Evolutionary conservation across 306 rosid genomes (phyloP), one percentile per base, ranked within the genome.

Genomic region (Glycine latifolia): DNA sequence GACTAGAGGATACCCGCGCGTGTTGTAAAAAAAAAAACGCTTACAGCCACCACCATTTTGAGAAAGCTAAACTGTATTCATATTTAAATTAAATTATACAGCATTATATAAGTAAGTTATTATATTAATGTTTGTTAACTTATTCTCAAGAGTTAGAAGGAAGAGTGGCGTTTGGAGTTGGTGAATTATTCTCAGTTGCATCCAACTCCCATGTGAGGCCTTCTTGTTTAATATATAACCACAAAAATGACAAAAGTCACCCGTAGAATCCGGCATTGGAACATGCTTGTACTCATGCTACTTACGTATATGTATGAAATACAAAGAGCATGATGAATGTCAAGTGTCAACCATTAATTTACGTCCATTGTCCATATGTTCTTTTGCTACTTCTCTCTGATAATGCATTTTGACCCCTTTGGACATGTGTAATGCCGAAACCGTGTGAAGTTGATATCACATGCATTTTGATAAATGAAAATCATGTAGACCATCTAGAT

Each of bases 181-280:
- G 78, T 87, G 91, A 88, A 91, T 83, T 88, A 86, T 90, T 87
- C 85, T 50, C 44, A 16, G 53, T 53, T 73, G 75, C 86, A 44
- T 87, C 86, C 79, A 77, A 79, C 83, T 44, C 85, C 89, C 95
- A 92, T 94, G 95, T 90, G 97, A 89, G 81, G 60, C 13, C 58
- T 61, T 62, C 5, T 60, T 47, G 77, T 79, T 77, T 85, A 87
- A 78, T 81, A 47, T 5, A 76, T 5, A 39, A 85, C 16, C 33
- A 58, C 16, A 39, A 80, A 41, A 82, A 73, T 65, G 87, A 86
- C 87, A 80, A 81, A 84, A 81, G 76, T 84, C 75, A 77, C 31
- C 92, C 91, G 79, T 76, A 86, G 43, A 92, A 85, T 87, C 90
- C 90, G 92, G 91, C 78, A 41, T 46, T n/a, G 0, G 71, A 90